A percentile compares a stretch with the other conserved stretches of the same genome.
Conservation (phyloP, 2,329 filamentous ascomycete genomes). For the Nannizziopsis barbatae region DNA sequence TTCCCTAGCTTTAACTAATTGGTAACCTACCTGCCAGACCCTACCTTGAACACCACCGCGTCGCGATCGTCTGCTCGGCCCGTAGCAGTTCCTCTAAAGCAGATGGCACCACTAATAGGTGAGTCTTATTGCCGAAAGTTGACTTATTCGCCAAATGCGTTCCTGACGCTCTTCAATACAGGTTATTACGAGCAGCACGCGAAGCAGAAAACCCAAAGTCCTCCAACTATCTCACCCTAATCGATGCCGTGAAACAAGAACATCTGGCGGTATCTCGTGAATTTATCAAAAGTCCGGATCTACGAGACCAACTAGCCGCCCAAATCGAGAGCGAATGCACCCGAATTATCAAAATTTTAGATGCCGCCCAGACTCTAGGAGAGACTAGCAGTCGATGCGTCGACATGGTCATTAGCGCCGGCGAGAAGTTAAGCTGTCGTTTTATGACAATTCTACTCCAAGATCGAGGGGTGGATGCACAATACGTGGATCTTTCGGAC, state of each 20-base stretch:
- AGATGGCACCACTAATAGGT: conserved; percentile 91
- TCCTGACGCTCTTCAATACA: not conserved
- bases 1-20: not conserved
- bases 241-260: conserved; percentile 70
- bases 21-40: conserved; percentile 34
- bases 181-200: conserved; percentile 39
- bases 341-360: conserved; percentile 63
- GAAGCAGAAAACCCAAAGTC: conserved; percentile 39
- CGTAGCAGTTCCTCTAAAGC: conserved; percentile 88
- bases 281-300: conserved; percentile 47
- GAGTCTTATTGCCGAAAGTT: conserved; percentile 34
- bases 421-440: conserved; percentile 87
- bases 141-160: no score
- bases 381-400: conserved; percentile 70
- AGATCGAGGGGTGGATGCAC: conserved; percentile 68
- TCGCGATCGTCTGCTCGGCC: conserved; percentile 91
- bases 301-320: conserved; percentile 49
- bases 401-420: conserved; percentile 84
- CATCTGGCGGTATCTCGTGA: conserved; percentile 62
- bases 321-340: conserved; percentile 70
- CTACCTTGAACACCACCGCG: conserved; percentile 55
- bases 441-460: conserved; percentile 79
- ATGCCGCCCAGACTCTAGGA: conserved; percentile 48
- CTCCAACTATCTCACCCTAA: conserved; percentile 58
- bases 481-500: conserved; percentile 83